Evolutionary conservation across 1,284 basidiomycete genomes (phyloP), one percentile per base, ranked within the genome.

Genomic region (Tylopilus sp.): DNA sequence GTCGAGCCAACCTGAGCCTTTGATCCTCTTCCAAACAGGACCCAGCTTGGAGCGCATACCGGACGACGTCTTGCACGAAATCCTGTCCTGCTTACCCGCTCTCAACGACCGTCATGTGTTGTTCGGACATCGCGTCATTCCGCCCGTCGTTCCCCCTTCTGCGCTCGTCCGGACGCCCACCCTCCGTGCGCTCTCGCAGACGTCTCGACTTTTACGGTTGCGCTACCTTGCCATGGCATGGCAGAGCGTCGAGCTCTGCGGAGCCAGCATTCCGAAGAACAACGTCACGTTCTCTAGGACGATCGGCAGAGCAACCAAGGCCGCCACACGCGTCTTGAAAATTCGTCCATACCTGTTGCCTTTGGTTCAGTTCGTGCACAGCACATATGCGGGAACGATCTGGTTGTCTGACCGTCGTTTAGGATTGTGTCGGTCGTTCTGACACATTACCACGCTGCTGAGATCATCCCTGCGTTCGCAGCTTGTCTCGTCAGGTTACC

Each of bases 401-500:
- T 8, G 10, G 21, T 15, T 8, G 2, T 16, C 23, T 52, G 31
- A 50, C 6, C 1, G 11, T 23, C 10, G 15, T 43, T 4, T 25
- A 73, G 68, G 21, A 60, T 56, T 0, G 53, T 65, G 16, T 64
- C 60, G 4, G 59, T 72, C 9, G 49, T 47, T 12, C 10, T 47
- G n/a, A 50, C 48, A 15, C 40, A 35, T 4, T 51, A 18, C 11
- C 42, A 35, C 12, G 26, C 21, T 4, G 36, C 44, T 1, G 55
- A 59, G 3, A 59, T 67, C 19, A 51, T 71, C 3, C 57, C 64
- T 3, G 55, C 56, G 6, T 65, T 74, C 26, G 64, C 62, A 15
- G 44, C 51, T 12, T 70, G 64, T 46, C 60, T 71, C 7, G 54
- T 57, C 6, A 51, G 44, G 8, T 49, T 71, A 3, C 69, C 70